Conservation (phyloP, 179 eudicot genomes). For the Vitellaria paradoxa region DNA sequence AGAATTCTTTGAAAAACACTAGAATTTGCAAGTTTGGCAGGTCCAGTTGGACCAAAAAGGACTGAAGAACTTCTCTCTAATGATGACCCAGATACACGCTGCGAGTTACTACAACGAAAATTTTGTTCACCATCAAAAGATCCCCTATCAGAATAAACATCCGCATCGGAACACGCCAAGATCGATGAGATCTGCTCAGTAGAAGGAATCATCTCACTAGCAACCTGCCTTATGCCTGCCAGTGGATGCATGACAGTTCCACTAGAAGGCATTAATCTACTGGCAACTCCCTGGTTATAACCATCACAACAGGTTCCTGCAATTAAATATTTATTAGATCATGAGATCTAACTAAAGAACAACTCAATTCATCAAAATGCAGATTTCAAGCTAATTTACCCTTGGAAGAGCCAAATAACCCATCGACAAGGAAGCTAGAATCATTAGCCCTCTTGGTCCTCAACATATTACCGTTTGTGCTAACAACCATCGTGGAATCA, state of each 20-base stretch:
- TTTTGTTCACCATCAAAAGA: slow-evolving; percentile 45
- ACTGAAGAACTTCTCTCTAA: slow-evolving; percentile 23
- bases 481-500: slow-evolving; percentile 19
- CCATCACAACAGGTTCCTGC: slow-evolving; percentile 28
- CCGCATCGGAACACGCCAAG: slow-evolving; percentile 29
- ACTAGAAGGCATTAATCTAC: background rate
- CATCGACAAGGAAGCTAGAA: slow-evolving; percentile 18
- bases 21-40: slow-evolving; percentile 18
- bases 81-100: slow-evolving; percentile 46
- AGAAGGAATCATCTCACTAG: slow-evolving; percentile 23
- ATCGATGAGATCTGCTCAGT: slow-evolving; percentile 40
- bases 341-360: slow-evolving; percentile 13
- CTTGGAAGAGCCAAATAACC: slow-evolving; percentile 2
- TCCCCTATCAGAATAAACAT: slow-evolving; percentile 29
- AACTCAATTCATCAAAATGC: background rate
- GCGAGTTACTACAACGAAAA: slow-evolving; percentile 38
- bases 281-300: slow-evolving; percentile 5
- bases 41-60: slow-evolving; percentile 17
- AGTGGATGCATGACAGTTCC: slow-evolving; percentile 2
- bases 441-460: slow-evolving; percentile 19
- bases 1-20: slow-evolving; percentile 31
- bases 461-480: slow-evolving; percentile 21
- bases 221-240: slow-evolving; percentile 29
- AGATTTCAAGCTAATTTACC: slow-evolving; percentile 13
- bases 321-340: slow-evolving; percentile 3